phyloP scores from a whole-genome alignment of 176 grass and related monocot genomes.

The Areca catechu region DNA sequence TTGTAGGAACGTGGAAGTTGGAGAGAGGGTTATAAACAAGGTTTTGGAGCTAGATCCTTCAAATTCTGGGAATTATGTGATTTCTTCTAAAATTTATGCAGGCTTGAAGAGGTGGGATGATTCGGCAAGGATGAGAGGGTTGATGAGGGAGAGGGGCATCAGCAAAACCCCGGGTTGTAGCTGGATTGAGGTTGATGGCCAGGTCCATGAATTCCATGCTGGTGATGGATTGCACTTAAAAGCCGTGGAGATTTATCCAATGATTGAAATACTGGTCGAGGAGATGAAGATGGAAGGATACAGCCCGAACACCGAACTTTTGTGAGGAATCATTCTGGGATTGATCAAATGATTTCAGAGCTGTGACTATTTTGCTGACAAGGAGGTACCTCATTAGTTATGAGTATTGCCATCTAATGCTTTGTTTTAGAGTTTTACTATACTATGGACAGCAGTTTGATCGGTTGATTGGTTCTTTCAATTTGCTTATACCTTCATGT shows the following conservation, averaged over 20 bases:
- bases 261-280: slow-evolving; percentile 43
- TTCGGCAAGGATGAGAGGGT: slow-evolving; percentile 57
- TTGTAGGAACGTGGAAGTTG: slow-evolving; percentile 45
- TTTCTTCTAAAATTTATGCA: slow-evolving; percentile 80
- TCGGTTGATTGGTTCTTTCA: too few relatives aligned
- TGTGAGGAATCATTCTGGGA: slow-evolving; percentile 6
- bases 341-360: neutral
- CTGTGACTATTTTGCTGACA: too few relatives aligned
- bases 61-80: slow-evolving; percentile 79
- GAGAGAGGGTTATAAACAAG: slow-evolving; percentile 57
- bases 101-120: slow-evolving; percentile 56
- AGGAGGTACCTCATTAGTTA: too few relatives aligned
- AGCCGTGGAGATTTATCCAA: slow-evolving; percentile 43
- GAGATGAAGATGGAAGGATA: slow-evolving; percentile 68
- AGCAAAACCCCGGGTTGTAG: slow-evolving; percentile 82
- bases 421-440: too few relatives aligned
- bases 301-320: slow-evolving; percentile 43
- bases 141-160: slow-evolving; percentile 77
- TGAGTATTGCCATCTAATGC: too few relatives aligned
- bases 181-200: slow-evolving; percentile 59
- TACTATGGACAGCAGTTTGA: too few relatives aligned
- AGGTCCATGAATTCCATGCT: slow-evolving; percentile 76
- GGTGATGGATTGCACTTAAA: slow-evolving; percentile 42
- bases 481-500: too few relatives aligned
- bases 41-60: slow-evolving; percentile 69